Evolutionary conservation across 2,329 filamentous ascomycete genomes (phyloP).

Genomic region (Huntiella decipiens): DNA sequence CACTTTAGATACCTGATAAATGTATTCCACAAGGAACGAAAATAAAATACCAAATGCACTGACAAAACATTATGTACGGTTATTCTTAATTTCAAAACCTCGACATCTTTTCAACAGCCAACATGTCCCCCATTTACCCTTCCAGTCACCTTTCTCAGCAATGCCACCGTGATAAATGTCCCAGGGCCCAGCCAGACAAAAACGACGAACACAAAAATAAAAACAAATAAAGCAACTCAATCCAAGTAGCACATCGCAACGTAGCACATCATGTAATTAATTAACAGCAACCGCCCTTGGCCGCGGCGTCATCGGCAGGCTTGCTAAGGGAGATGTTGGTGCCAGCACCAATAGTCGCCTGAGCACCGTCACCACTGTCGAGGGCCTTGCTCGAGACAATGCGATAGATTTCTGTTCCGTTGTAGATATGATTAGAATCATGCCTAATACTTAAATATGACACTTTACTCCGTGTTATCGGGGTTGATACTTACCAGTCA

Average conservation of each 20-base stretch:
- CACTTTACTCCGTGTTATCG: slow-evolving; percentile 9
- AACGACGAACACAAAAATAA: slow-evolving; percentile 4
- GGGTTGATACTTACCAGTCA: slow-evolving; percentile 53
- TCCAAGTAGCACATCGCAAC: slow-evolving; percentile 8
- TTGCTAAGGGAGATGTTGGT: slow-evolving; percentile 77
- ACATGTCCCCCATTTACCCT: no score
- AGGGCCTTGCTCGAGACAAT: slow-evolving; percentile 97
- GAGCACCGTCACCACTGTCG: slow-evolving; percentile 67
- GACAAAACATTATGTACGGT: no score
- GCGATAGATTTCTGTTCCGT: slow-evolving; percentile 74
- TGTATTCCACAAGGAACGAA: no score
- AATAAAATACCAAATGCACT: no score
- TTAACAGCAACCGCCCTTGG: slow-evolving; percentile 67
- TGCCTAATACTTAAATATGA: neutral
- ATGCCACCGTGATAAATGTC: no score
- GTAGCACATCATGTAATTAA: slow-evolving; percentile 14
- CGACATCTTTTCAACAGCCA: no score
- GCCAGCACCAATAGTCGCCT: slow-evolving; percentile 61
- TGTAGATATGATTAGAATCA: neutral
- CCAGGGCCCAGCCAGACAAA: slow-evolving; percentile 1
- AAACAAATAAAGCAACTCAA: slow-evolving; percentile 1
- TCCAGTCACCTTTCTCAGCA: no score
- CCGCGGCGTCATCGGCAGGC: slow-evolving; percentile 53
- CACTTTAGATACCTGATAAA: no score
- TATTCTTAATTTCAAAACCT: no score